A percentile compares a stretch with the other conserved stretches of the same genome.
phyloP scores from a whole-genome alignment of 441 rosid species.

The Omphalea diandra region DNA sequence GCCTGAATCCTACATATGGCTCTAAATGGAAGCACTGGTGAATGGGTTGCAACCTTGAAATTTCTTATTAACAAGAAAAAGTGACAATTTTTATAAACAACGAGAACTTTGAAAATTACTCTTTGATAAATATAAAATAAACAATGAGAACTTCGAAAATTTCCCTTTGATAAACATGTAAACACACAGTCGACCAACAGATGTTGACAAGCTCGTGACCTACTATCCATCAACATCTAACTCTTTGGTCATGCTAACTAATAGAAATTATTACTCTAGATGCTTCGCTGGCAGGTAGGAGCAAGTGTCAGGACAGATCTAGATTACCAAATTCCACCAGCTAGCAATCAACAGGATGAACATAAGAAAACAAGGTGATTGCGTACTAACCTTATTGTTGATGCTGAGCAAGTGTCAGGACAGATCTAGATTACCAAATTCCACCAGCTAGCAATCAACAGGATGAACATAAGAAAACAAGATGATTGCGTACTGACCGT shows the following conservation, averaged over 20 bases:
- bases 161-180: neutral
- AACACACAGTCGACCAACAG: neutral
- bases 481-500: constrained; percentile 43
- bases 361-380: constrained; percentile 2
- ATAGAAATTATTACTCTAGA: neutral
- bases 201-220: no score
- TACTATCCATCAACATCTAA: no score
- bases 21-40: neutral
- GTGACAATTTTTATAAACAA: neutral
- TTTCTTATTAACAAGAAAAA: no score
- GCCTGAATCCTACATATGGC: neutral
- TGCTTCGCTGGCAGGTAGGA: neutral
- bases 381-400: constrained; percentile 57
- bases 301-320: neutral
- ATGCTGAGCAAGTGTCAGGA: constrained; percentile 27
- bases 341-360: neutral
- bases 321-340: neutral
- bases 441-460: neutral
- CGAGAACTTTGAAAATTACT: no score
- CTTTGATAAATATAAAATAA: no score
- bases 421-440: neutral
- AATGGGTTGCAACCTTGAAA: neutral
- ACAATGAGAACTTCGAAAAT: neutral
- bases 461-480: neutral
- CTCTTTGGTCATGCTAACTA: neutral